Evolutionary conservation across 495 filamentous ascomycete species (phyloP).

Genomic region (Penicillium turbatum): DNA sequence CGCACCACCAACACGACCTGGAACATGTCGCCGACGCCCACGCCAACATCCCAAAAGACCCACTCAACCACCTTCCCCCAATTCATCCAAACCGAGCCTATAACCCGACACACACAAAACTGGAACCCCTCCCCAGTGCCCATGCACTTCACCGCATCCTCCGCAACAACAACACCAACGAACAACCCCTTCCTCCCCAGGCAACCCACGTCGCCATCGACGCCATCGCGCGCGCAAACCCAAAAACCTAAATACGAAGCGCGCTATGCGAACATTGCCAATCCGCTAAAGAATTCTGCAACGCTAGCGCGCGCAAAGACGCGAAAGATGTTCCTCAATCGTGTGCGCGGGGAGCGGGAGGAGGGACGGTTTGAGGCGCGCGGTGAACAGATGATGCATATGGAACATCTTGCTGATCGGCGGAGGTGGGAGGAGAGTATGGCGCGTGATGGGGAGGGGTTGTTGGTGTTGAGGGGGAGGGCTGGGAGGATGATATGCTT

Average conservation of each 20-base stretch:
- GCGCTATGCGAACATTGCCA: constrained; percentile 29
- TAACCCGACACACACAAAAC: not conserved
- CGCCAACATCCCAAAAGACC: not conserved
- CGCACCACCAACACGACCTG: constrained; percentile 25
- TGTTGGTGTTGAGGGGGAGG: constrained; percentile 32
- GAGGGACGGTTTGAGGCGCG: constrained; percentile 62
- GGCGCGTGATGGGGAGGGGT: constrained; percentile 29
- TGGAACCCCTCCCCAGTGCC: constrained; percentile 10
- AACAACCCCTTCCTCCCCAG: constrained; percentile 3
- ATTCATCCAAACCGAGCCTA: constrained; percentile 18
- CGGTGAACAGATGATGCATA: constrained; percentile 67
- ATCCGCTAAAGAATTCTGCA: constrained; percentile 22
- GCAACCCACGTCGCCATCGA: not conserved
- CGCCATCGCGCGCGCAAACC: constrained; percentile 1
- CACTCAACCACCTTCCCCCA: constrained; percentile 8
- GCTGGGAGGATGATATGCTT: constrained; percentile 29
- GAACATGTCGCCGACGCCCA: constrained; percentile 23
- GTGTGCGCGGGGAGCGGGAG: constrained; percentile 68
- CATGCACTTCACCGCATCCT: constrained; percentile 2
- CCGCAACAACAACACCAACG: constrained; percentile 4
- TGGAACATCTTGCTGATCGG: constrained; percentile 47
- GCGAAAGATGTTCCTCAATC: constrained; percentile 66
- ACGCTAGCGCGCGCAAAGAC: constrained; percentile 30
- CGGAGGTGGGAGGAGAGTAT: constrained; percentile 48
- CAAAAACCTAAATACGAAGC: constrained; percentile 26